A percentile compares a stretch with the other conserved stretches of the same genome.
phyloP scores from a whole-genome alignment of 176 grass and related monocot genomes.

The Raddia distichophylla region DNA sequence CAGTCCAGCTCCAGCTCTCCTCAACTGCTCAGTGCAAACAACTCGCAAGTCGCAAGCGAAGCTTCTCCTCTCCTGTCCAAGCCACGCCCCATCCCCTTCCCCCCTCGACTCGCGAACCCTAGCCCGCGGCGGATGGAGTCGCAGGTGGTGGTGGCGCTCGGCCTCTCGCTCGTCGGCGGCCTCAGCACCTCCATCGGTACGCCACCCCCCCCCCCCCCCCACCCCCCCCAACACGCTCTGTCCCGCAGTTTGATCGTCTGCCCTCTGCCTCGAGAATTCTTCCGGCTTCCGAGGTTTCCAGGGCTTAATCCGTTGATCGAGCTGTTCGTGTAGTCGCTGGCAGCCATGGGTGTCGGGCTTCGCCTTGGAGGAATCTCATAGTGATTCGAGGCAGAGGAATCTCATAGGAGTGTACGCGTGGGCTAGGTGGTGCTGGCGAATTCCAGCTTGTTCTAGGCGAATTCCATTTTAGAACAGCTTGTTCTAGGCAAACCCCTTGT shows the following conservation, averaged over 20 bases:
- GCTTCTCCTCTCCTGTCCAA: not conserved
- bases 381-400: not conserved
- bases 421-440: not conserved
- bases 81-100: no score
- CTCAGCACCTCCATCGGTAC: slow-evolving; percentile 89
- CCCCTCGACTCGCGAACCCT: slow-evolving; percentile 26
- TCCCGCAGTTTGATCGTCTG: not conserved
- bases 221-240: no score
- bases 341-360: not conserved
- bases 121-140: slow-evolving; percentile 48
- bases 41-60: slow-evolving; percentile 1
- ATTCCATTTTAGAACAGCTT: not conserved
- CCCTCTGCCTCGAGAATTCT: no score
- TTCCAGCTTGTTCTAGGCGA: not conserved
- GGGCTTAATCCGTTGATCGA: slow-evolving; percentile 12
- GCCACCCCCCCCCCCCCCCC: not conserved
- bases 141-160: slow-evolving; percentile 77
- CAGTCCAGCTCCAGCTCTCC: no score
- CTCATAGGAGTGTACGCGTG: not conserved
- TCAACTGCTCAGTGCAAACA: not conserved
- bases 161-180: slow-evolving; percentile 78
- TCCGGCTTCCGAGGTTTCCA: not conserved
- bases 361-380: not conserved
- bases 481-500: no score
- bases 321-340: not conserved